A percentile compares a stretch with the other conserved stretches of the same genome.
Conservation (phyloP, 2,329 filamentous ascomycete species). For the Xylariaceae sp. region DNA sequence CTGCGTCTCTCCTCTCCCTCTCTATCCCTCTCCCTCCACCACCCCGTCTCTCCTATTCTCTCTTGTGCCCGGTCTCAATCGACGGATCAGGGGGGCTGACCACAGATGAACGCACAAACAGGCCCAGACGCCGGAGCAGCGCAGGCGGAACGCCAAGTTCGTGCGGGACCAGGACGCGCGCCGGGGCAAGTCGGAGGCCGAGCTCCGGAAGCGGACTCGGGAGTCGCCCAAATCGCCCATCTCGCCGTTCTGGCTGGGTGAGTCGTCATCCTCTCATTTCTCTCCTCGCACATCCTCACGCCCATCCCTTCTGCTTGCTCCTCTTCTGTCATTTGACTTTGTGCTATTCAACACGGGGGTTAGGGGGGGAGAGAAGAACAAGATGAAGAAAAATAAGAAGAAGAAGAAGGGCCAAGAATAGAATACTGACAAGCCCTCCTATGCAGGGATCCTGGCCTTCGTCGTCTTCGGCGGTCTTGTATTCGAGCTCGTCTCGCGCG, state of each 20-base stretch:
- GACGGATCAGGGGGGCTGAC: too few relatives aligned
- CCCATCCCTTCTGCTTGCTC: background rate
- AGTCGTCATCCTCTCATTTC: conserved; percentile 1
- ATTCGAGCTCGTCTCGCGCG: conserved; percentile 49
- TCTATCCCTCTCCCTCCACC: too few relatives aligned
- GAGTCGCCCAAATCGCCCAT: conserved; percentile 52
- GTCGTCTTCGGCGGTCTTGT: conserved; percentile 53
- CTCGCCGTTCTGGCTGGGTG: conserved; percentile 55
- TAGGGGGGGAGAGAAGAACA: too few relatives aligned
- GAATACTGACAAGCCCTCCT: conserved; percentile 6
- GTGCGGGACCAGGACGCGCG: conserved; percentile 63
- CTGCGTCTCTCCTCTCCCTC: too few relatives aligned
- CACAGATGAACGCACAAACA: conserved; percentile 26
- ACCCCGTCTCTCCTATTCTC: too few relatives aligned
- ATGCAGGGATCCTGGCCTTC: conserved; percentile 48
- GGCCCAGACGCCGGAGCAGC: conserved; percentile 81
- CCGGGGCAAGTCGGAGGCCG: conserved; percentile 64
- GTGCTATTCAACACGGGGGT: too few relatives aligned
- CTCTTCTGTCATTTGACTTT: background rate
- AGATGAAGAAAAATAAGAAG: too few relatives aligned
- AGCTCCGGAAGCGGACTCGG: conserved; percentile 54
- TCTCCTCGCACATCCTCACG: too few relatives aligned
- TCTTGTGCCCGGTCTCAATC: too few relatives aligned
- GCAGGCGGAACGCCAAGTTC: conserved; percentile 73
- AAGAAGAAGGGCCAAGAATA: background rate